Evolutionary conservation across 2,329 filamentous ascomycete species (phyloP).

Genomic region (Venturia asperata): DNA sequence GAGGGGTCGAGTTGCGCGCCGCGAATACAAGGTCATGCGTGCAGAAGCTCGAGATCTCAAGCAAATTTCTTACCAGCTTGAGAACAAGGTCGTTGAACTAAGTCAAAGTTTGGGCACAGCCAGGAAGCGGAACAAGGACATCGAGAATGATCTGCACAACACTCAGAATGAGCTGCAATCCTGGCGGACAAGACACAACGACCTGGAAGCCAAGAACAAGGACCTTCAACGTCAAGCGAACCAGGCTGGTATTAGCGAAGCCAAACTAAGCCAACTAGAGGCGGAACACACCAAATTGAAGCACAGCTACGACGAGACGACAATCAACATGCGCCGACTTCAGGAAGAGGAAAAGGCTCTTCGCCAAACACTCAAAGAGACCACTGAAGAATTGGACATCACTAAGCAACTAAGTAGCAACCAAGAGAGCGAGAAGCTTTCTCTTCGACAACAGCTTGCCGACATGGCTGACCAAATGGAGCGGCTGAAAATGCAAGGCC

Average conservation of each 20-base stretch:
- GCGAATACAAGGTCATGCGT: slow-evolving; percentile 80
- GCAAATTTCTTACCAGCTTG: slow-evolving; percentile 98
- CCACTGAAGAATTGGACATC: slow-evolving; percentile 73
- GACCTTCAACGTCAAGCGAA: slow-evolving; percentile 95
- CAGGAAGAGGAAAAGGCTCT: slow-evolving; percentile 89
- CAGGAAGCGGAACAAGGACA: slow-evolving; percentile 88
- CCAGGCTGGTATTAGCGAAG: slow-evolving; percentile 91
- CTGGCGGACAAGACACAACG: slow-evolving; percentile 88
- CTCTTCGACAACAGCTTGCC: slow-evolving; percentile 76
- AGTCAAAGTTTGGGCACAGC: slow-evolving; percentile 88
- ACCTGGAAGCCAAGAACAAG: slow-evolving; percentile 80
- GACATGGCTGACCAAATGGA: slow-evolving; percentile 92
- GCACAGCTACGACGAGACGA: slow-evolving; percentile 81
- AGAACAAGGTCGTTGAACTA: slow-evolving; percentile 98
- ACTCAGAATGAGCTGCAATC: slow-evolving; percentile 95
- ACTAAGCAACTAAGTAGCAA: slow-evolving; percentile 67
- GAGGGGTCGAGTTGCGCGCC: slow-evolving; percentile 75
- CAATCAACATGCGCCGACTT: slow-evolving; percentile 81
- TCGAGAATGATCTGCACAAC: slow-evolving; percentile 83
- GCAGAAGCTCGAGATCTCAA: slow-evolving; percentile 97
- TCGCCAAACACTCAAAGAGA: slow-evolving; percentile 70
- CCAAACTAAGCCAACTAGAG: slow-evolving; percentile 83
- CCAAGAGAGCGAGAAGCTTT: slow-evolving; percentile 78
- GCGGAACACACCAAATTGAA: slow-evolving; percentile 92
- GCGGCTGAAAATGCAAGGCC: slow-evolving; percentile 68